Evolutionary conservation across 148 eudicot species (phyloP).

Genomic region (Rhododendron ovatum): DNA sequence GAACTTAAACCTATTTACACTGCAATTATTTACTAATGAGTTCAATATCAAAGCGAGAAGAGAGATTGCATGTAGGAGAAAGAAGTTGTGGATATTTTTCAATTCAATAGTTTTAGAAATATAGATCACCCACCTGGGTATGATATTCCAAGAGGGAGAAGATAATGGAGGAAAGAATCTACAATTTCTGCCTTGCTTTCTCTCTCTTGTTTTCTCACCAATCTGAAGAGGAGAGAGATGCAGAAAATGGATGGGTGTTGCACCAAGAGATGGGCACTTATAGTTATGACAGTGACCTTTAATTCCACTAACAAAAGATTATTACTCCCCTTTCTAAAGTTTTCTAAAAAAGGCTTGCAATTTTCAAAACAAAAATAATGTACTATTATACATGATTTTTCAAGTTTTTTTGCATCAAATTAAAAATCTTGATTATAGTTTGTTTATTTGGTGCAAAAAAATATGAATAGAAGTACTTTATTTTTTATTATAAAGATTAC

Average conservation of each 20-base stretch:
- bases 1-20: too few species aligned
- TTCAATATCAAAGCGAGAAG: neutral
- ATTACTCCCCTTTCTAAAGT: too few species aligned
- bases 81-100: neutral
- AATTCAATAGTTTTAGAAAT: neutral
- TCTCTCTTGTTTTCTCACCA: neutral
- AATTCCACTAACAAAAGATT: too few species aligned
- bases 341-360: too few species aligned
- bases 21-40: too few species aligned
- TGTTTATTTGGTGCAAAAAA: too few species aligned
- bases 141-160: neutral
- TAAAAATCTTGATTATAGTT: too few species aligned
- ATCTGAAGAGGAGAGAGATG: neutral
- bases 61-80: neutral
- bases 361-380: too few species aligned
- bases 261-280: neutral
- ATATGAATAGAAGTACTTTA: too few species aligned
- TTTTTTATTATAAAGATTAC: too few species aligned
- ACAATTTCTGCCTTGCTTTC: neutral
- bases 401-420: too few species aligned
- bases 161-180: neutral
- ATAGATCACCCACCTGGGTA: neutral
- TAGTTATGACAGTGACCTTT: neutral
- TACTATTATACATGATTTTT: too few species aligned
- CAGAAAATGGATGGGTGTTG: neutral